Conservation (phyloP, 805 yeast genomes). For the Monosporozyma aquatica region DNA sequence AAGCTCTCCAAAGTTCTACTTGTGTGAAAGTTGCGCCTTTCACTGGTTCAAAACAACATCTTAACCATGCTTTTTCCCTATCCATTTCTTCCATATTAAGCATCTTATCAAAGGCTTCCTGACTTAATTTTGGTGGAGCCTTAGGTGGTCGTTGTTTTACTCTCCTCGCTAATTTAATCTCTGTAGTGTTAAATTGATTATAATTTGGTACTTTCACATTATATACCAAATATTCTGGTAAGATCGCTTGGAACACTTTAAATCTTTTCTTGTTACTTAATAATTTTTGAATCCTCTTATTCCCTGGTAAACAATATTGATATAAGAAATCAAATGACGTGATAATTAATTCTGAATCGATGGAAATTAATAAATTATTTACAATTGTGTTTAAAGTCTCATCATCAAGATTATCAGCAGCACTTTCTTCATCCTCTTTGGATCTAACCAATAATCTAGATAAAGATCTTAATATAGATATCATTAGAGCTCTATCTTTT, state of each 20-base stretch:
- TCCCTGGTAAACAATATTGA: constrained; percentile 63
- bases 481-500: constrained; percentile 60
- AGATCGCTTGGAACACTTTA: constrained; percentile 44
- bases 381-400: constrained; percentile 44
- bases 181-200: constrained; percentile 18
- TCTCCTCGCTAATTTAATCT: constrained; percentile 40
- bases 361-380: constrained; percentile 44
- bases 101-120: constrained; percentile 49
- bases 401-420: constrained; percentile 41
- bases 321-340: constrained; percentile 76
- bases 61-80: constrained; percentile 90
- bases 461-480: constrained; percentile 64
- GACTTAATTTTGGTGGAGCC: constrained; percentile 52
- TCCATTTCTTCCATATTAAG: constrained; percentile 69
- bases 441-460: constrained; percentile 69
- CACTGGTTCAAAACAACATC: constrained; percentile 78
- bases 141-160: constrained; percentile 58
- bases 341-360: constrained; percentile 58
- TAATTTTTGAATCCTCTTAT: constrained; percentile 45
- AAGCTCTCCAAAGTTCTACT: constrained; percentile 90
- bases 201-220: constrained; percentile 34
- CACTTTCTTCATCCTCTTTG: constrained; percentile 37
- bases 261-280: constrained; percentile 40
- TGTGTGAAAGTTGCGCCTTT: constrained; percentile 83
- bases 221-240: constrained; percentile 54